phyloP scores from a whole-genome alignment of 2,329 filamentous ascomycete genomes.

The Myriangium duriaei region DNA sequence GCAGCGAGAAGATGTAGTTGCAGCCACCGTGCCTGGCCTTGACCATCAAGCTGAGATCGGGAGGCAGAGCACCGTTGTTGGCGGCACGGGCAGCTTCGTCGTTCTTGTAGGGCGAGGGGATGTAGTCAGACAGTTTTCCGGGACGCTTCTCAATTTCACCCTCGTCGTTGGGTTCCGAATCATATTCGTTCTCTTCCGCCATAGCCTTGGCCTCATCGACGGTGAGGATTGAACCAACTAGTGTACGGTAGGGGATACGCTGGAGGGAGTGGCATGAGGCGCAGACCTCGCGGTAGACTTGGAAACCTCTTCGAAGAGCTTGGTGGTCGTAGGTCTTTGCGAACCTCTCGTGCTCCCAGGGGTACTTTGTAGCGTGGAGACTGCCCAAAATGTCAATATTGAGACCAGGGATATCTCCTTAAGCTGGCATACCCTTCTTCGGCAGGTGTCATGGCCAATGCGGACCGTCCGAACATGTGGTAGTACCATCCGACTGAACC shows the following conservation, averaged over 20 bases:
- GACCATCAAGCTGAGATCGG: constrained; percentile 93
- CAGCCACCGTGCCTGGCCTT: constrained; percentile 96
- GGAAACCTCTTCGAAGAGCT: constrained; percentile 97
- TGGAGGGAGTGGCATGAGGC: constrained; percentile 91
- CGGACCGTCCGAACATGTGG: constrained; percentile 81
- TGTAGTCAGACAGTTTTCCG: constrained; percentile 96
- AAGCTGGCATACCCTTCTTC: constrained; percentile 83
- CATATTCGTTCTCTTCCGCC: constrained; percentile 97
- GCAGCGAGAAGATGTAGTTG: constrained; percentile 94
- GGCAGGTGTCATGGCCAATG: constrained; percentile 78
- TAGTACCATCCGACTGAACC: constrained; percentile 96
- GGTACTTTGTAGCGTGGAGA: constrained; percentile 82
- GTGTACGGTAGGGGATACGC: constrained; percentile 82
- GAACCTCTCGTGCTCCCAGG: constrained; percentile 89
- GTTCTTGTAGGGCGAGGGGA: constrained; percentile 93
- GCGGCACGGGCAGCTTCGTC: constrained; percentile 95
- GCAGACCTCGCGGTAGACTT: constrained; percentile 98
- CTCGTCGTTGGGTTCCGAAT: constrained; percentile 93
- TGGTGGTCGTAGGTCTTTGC: constrained; percentile 94
- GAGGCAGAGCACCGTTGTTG: constrained; percentile 95
- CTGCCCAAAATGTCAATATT: constrained; percentile 36
- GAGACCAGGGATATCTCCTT: background rate
- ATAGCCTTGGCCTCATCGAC: constrained; percentile 96
- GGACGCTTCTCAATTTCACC: constrained; percentile 97
- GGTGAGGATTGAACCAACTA: constrained; percentile 86